phyloP scores from a whole-genome alignment of 805 yeast species.

The Kodamaea jinghongensis region DNA sequence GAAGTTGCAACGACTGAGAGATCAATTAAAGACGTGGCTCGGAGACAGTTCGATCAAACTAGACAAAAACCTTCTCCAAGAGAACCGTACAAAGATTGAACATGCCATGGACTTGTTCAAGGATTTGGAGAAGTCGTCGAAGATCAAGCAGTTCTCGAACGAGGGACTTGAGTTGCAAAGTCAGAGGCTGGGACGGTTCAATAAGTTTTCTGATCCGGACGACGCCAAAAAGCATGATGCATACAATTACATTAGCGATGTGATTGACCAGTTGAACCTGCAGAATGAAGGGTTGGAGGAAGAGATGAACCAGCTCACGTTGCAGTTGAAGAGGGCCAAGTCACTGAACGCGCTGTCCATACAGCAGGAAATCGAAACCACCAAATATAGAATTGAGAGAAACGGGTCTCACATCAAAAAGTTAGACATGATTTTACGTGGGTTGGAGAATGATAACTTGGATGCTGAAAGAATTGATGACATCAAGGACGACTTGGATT shows the following conservation, averaged over 20 bases:
- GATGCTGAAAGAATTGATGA: conserved; percentile 74
- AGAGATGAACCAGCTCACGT: conserved; percentile 42
- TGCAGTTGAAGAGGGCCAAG: conserved; percentile 46
- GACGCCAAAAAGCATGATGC: conserved; percentile 69
- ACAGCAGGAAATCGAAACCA: conserved; percentile 59
- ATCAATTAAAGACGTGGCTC: conserved; percentile 93
- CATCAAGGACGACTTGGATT: conserved; percentile 84
- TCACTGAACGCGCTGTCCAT: conserved; percentile 43
- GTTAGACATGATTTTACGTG: conserved; percentile 73
- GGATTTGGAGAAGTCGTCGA: conserved; percentile 88
- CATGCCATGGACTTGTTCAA: conserved; percentile 96
- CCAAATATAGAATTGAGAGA: conserved; percentile 62
- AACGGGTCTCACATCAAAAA: conserved; percentile 76
- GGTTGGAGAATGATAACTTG: conserved; percentile 75
- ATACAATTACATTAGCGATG: conserved; percentile 61
- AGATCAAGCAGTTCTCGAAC: conserved; percentile 89
- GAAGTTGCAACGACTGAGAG: conserved; percentile 88
- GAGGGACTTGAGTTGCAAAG: conserved; percentile 80
- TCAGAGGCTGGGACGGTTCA: conserved; percentile 27
- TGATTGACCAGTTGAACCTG: conserved; percentile 75
- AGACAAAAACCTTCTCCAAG: conserved; percentile 42
- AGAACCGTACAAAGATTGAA: conserved; percentile 69
- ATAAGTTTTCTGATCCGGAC: conserved; percentile 57
- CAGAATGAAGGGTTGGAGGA: conserved; percentile 81
- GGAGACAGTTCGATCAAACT: conserved; percentile 90